phyloP scores from a whole-genome alignment of 1,284 basidiomycete species.

The Cutaneotrichosporon spelunceum region DNA sequence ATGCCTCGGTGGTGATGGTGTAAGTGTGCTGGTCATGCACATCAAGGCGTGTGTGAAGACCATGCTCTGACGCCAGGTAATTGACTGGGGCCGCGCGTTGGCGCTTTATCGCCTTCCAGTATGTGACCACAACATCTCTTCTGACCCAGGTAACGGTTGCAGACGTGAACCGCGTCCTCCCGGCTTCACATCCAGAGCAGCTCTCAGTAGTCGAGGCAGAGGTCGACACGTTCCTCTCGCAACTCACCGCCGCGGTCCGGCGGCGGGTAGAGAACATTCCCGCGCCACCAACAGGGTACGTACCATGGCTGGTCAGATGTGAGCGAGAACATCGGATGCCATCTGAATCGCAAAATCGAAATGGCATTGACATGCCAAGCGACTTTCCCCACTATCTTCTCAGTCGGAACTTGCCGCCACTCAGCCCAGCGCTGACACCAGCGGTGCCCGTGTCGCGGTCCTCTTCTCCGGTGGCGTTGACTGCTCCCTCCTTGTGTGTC shows the following conservation, averaged over 20 bases:
- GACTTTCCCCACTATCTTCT: not conserved
- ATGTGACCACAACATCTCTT: not conserved
- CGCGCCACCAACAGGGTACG: slow-evolving; percentile 23
- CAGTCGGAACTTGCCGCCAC: no score
- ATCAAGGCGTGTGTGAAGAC: not conserved
- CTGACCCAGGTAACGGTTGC: not conserved
- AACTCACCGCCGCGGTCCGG: slow-evolving; percentile 43
- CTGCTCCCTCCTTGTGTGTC: slow-evolving; percentile 74
- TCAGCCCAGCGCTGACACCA: slow-evolving; percentile 8
- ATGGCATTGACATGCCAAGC: no score
- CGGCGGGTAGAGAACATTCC: slow-evolving; percentile 54
- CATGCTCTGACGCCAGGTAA: not conserved
- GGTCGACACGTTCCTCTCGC: slow-evolving; percentile 40
- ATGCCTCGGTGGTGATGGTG: not conserved
- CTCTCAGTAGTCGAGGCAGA: slow-evolving; percentile 22
- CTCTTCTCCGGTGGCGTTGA: slow-evolving; percentile 97
- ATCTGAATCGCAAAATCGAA: no score
- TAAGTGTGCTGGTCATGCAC: not conserved
- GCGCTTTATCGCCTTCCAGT: not conserved
- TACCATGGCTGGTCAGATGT: not conserved
- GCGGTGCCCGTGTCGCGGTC: slow-evolving; percentile 66
- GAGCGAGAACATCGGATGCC: not conserved
- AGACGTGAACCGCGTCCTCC: slow-evolving; percentile 12
- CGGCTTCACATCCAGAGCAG: not conserved
- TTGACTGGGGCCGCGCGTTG: slow-evolving; percentile 1